These are phyloP conservation scores for Bipolaris oryzae DNA, from an alignment of 2,329 filamentous ascomycete species.

Conservation along the genomic window DNA sequence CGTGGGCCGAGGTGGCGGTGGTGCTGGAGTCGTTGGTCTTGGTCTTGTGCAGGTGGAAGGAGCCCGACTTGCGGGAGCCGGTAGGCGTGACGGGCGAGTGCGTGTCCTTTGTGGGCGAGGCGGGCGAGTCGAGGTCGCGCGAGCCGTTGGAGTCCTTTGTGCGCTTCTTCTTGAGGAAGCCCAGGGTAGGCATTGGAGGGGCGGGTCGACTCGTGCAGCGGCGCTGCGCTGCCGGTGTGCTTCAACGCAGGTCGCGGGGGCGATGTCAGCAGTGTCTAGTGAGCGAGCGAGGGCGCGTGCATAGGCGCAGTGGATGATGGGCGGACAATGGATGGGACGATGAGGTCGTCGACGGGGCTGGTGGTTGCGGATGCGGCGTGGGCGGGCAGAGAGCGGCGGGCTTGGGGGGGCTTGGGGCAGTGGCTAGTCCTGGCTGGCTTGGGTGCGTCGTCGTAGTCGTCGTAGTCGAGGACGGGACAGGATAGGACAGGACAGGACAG, in stretches of 20 bases:
- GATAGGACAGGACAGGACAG: neutral
- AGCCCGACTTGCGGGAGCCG: slow-evolving; percentile 41
- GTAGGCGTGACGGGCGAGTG: slow-evolving; percentile 43
- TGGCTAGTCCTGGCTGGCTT: slow-evolving; percentile 5
- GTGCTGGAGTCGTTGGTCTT: slow-evolving; percentile 39
- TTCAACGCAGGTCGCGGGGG: slow-evolving; percentile 12
- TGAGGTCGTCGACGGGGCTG: neutral
- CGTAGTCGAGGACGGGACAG: neutral
- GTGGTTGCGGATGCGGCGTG: slow-evolving; percentile 10
- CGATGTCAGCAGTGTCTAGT: slow-evolving; percentile 6
- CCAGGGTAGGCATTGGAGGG: slow-evolving; percentile 83
- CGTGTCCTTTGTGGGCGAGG: slow-evolving; percentile 67
- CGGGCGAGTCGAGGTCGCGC: slow-evolving; percentile 69
- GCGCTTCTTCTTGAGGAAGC: slow-evolving; percentile 98
- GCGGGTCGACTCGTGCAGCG: slow-evolving; percentile 23
- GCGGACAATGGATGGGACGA: slow-evolving; percentile 1
- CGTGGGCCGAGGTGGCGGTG: slow-evolving; percentile 11
- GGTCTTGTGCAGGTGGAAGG: slow-evolving; percentile 37
- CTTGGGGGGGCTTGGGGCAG: neutral
- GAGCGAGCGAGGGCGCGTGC: neutral
- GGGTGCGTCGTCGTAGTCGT: neutral
- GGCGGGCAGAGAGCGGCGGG: neutral
- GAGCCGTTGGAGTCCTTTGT: slow-evolving; percentile 79
- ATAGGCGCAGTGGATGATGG: neutral
- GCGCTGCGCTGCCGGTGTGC: slow-evolving; percentile 26